A percentile compares a stretch with the other conserved stretches of the same genome.
These are phyloP conservation scores for Alternaria tenuissima DNA, from an alignment of 2,329 filamentous ascomycete genomes.

Conservation along the genomic window DNA sequence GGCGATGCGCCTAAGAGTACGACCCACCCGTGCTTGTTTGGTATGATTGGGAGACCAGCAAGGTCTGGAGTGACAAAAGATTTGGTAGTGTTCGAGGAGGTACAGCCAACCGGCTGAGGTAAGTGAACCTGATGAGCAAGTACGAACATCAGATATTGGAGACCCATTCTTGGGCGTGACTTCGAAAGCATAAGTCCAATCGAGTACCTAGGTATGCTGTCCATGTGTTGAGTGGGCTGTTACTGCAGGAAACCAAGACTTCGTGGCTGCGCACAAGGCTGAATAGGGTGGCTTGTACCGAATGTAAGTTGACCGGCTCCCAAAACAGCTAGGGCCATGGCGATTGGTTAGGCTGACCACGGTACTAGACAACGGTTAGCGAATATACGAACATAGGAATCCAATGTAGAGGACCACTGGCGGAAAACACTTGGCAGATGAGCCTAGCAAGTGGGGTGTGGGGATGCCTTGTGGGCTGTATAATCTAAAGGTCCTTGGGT, in stretches of 20 bases:
- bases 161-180: background rate
- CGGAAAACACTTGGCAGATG: background rate
- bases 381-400: background rate
- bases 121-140: background rate
- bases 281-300: slow-evolving; percentile 11
- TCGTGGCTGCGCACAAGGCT: slow-evolving; percentile 16
- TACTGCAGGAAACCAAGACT: background rate
- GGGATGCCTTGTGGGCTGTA: slow-evolving; percentile 2
- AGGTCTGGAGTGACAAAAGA: background rate
- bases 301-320: slow-evolving; percentile 16
- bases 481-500: background rate
- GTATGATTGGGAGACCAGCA: background rate
- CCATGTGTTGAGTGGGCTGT: background rate
- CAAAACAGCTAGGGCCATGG: slow-evolving; percentile 9
- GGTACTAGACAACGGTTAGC: slow-evolving; percentile 17
- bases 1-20: background rate
- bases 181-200: background rate
- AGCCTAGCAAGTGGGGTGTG: background rate
- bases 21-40: background rate
- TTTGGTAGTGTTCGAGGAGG: background rate
- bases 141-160: background rate
- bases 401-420: background rate
- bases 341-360: slow-evolving; percentile 2
- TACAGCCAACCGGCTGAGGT: background rate
- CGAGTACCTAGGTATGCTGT: background rate